A percentile compares a stretch with the other conserved stretches of the same genome.
Evolutionary conservation across 2,329 filamentous ascomycete genomes (phyloP).

Genomic region (Biscogniauxia mediterranea): DNA sequence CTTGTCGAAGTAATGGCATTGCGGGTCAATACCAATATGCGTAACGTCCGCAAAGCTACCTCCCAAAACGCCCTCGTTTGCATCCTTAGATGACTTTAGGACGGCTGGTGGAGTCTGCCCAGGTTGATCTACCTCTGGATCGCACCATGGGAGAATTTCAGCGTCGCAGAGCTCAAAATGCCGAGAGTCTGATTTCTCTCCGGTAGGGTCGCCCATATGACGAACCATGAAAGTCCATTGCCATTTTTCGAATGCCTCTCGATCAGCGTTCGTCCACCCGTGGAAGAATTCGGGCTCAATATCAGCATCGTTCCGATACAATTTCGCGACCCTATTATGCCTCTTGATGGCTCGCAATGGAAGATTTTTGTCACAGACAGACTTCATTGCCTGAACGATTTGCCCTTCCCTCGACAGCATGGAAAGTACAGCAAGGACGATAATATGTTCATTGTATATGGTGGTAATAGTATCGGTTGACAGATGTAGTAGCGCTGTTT

Average conservation of each 20-base stretch:
- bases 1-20: slow-evolving; percentile 6
- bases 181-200: too few species aligned
- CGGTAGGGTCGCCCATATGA: too few species aligned
- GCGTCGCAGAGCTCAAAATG: too few species aligned
- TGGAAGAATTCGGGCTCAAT: neutral
- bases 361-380: neutral
- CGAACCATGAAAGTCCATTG: too few species aligned
- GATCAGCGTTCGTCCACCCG: neutral
- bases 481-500: neutral
- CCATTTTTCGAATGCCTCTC: too few species aligned
- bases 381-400: neutral
- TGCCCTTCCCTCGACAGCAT: neutral
- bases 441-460: neutral
- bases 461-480: neutral
- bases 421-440: neutral
- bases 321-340: neutral
- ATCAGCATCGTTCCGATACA: neutral
- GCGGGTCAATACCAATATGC: slow-evolving; percentile 7
- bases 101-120: too few species aligned
- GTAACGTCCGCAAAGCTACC: too few species aligned
- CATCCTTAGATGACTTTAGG: neutral
- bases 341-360: neutral
- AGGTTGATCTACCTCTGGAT: too few species aligned
- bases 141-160: too few species aligned
- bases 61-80: slow-evolving; percentile 1